phyloP scores from a whole-genome alignment of 306 rosid species.

The Rosa multiflora region DNA sequence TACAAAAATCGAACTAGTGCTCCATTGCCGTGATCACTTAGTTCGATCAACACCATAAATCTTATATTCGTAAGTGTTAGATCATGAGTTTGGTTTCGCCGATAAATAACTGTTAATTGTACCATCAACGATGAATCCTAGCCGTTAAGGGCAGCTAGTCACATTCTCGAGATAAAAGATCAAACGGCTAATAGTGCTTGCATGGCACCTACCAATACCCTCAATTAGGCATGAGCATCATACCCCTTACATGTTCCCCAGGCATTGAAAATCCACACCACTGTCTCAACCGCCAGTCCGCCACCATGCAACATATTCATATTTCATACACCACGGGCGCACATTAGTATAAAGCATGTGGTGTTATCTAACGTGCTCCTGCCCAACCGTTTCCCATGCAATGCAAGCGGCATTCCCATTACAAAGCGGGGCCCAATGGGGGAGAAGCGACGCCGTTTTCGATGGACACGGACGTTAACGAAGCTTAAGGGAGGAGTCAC shows the following conservation, averaged over 20 bases:
- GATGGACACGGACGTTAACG: slow-evolving; percentile 37
- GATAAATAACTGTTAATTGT: too few species aligned
- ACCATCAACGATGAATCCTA: too few species aligned
- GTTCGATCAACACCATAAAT: too few species aligned
- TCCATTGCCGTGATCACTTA: too few species aligned
- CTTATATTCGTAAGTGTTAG: too few species aligned
- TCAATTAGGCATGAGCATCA: background rate
- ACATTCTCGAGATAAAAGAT: background rate
- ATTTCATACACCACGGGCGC: too few species aligned
- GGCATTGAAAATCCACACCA: background rate
- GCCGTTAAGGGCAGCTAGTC: too few species aligned
- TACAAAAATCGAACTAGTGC: too few species aligned
- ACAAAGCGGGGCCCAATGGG: slow-evolving; percentile 22
- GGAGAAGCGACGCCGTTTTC: slow-evolving; percentile 22
- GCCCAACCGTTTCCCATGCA: background rate
- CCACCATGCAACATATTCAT: too few species aligned
- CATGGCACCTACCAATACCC: background rate
- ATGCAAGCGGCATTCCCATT: background rate
- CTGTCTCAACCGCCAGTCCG: background rate
- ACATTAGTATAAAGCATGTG: too few species aligned
- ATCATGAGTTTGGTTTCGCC: too few species aligned
- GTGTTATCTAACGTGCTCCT: background rate
- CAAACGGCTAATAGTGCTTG: background rate
- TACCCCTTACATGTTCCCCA: background rate
- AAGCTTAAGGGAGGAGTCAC: background rate